Evolutionary conservation across 2,329 filamentous ascomycete species (phyloP).

Genomic region (Ophiostoma triangulosporum): DNA sequence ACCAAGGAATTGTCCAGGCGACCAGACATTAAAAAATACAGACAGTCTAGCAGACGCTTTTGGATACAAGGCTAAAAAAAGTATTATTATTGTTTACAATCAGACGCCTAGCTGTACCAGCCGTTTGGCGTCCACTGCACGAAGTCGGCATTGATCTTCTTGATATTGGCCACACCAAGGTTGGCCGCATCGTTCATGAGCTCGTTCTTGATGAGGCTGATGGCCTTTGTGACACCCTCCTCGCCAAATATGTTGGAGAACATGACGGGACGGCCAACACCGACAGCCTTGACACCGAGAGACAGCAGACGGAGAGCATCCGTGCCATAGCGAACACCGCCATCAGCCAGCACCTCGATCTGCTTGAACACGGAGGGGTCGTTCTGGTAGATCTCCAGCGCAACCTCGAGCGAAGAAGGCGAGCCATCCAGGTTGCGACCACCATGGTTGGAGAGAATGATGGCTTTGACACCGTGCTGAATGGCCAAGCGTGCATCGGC

Average conservation of each 20-base stretch:
- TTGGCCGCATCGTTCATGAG: background rate
- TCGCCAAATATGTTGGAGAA: background rate
- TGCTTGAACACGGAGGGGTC: background rate
- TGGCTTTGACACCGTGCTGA: background rate
- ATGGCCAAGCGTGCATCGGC: background rate
- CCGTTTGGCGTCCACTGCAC: background rate
- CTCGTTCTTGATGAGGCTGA: background rate
- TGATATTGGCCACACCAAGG: background rate
- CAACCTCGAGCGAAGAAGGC: background rate
- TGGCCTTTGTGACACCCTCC: background rate
- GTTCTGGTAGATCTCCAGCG: background rate
- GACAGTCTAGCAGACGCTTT: no score
- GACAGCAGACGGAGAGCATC: background rate
- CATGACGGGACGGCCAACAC: background rate
- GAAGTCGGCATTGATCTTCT: background rate
- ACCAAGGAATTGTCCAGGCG: no score
- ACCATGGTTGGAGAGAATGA: background rate
- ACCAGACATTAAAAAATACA: no score
- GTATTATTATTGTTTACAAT: no score
- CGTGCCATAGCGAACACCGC: background rate
- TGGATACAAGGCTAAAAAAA: no score
- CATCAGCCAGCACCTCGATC: background rate
- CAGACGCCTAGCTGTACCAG: background rate
- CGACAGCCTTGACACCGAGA: background rate
- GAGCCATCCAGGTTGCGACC: background rate